These are phyloP conservation scores for Podospora sp. DNA, from an alignment of 495 filamentous ascomycete genomes.

Conservation along the genomic window DNA sequence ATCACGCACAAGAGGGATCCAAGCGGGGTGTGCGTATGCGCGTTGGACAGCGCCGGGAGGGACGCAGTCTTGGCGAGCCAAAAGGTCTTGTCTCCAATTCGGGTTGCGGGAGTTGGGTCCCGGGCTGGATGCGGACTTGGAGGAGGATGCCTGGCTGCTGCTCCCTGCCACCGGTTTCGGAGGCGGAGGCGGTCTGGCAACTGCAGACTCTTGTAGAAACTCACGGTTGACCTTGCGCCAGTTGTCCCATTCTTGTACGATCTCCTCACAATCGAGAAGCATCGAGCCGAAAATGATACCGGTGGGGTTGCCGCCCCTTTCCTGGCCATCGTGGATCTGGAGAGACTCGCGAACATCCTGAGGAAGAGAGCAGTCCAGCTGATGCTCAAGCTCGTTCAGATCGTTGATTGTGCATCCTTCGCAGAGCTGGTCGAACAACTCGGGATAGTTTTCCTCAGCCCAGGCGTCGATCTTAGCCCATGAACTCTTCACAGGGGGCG, in stretches of 20 bases:
- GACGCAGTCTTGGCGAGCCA: constrained; percentile 83
- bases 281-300: constrained; percentile 92
- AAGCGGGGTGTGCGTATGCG: constrained; percentile 89
- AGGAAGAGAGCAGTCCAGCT: constrained; percentile 91
- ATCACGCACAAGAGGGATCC: constrained; percentile 95
- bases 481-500: constrained; percentile 83
- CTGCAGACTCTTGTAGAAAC: constrained; percentile 64
- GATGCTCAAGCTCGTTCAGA: constrained; percentile 94
- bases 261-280: constrained; percentile 97
- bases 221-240: constrained; percentile 93
- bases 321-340: constrained; percentile 90
- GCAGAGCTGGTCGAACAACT: constrained; percentile 89
- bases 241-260: constrained; percentile 96
- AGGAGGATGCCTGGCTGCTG: constrained; percentile 53
- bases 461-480: constrained; percentile 94
- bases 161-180: constrained; percentile 69
- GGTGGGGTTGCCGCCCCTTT: constrained; percentile 86
- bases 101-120: constrained; percentile 56
- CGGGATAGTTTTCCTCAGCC: constrained; percentile 92
- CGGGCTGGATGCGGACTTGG: constrained; percentile 41
- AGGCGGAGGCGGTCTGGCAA: constrained; percentile 59
- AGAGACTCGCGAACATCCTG: constrained; percentile 93
- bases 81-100: constrained; percentile 83
- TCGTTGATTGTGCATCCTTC: constrained; percentile 92
- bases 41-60: constrained; percentile 85